Base-by-base conservation (phyloP, 441 rosid species). In the Populus trichocarpa region DNA sequence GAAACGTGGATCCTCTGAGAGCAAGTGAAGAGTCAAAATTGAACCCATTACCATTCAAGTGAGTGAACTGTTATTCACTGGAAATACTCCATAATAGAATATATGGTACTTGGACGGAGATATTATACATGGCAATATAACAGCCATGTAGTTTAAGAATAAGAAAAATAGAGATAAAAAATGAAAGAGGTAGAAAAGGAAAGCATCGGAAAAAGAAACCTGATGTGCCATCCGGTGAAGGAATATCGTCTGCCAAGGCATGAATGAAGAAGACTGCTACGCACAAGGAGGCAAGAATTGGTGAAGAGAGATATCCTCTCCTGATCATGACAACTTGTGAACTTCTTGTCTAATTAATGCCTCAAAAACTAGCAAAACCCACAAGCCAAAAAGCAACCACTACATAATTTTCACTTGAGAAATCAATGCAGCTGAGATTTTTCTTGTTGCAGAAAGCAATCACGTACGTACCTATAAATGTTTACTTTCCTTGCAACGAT, bases 271-370 rank as follows among this genome's bases (percentile, higher is more conserved):
- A 76, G 59, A 68, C 50, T 20, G 71, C 28, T 5, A 80, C 2
- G 82, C 71, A 69, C 71, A 80, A 66, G 78, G 61, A 71, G 74
- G 78, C 76, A 59, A 79, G 76, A 30, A 77, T 66, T 46, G 78
- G 61, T 59, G 76, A 46, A 8, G 66, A 71, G 76, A 12, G 40
- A 70, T 65, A 32, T 38, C 38, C 36, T 59, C 67, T 69, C 61
- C n/a, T 79, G 80, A 69, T 77, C 88, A 85, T 85, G 46, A 61
- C 80, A 70, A 42, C 63, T 46, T 16, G 66, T 6, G 69, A 66
- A 18, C 69, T 28, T 16, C 36, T 66, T 25, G 12, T 40, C 12
- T 26, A 26, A 26, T 26, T 11, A 40, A 26, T 25, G n/a, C 36
- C 69, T 66, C 69, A 28, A 13, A 64, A 20, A 8, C 67, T 23